Evolutionary conservation across 805 yeast genomes (phyloP).

Genomic region (Soucietia sequanensis): DNA sequence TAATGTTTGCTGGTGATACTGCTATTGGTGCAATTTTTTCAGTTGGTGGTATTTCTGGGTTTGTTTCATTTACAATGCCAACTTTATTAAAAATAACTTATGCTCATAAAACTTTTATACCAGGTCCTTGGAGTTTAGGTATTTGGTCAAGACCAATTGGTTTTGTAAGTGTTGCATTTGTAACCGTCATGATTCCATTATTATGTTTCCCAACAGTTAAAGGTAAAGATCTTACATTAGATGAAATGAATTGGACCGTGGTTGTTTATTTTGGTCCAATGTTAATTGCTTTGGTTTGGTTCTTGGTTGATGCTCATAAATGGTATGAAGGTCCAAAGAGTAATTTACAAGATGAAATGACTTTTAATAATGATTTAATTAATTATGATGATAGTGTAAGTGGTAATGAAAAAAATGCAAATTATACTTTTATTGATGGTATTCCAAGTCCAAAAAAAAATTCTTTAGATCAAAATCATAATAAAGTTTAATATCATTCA

Average conservation of each 20-base stretch:
- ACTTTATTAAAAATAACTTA: conserved; percentile 57
- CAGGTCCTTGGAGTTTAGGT: conserved; percentile 72
- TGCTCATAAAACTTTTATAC: conserved; percentile 50
- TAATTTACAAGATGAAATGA: too few species aligned
- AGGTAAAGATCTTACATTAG: conserved; percentile 37
- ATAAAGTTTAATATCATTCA: too few species aligned
- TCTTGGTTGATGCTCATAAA: conserved; percentile 50
- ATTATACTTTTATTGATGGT: too few species aligned
- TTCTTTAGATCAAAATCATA: too few species aligned
- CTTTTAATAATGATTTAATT: too few species aligned
- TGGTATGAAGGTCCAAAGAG: conserved; percentile 63
- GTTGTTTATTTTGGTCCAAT: conserved; percentile 62
- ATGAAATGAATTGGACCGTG: conserved; percentile 62
- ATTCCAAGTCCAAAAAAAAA: too few species aligned
- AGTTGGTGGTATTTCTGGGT: conserved; percentile 69
- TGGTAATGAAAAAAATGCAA: too few species aligned
- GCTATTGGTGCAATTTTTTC: conserved; percentile 73
- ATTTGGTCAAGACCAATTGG: conserved; percentile 49
- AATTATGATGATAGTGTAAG: too few species aligned
- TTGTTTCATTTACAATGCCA: conserved; percentile 66
- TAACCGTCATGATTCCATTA: conserved; percentile 55
- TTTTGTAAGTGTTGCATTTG: conserved; percentile 47
- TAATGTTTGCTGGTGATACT: conserved; percentile 62
- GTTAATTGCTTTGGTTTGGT: conserved; percentile 52
- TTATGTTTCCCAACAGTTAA: conserved; percentile 51